Evolutionary conservation across 257 asterid genomes (phyloP), one percentile per base, ranked within the genome.

Genomic region (Paulownia fortunei): DNA sequence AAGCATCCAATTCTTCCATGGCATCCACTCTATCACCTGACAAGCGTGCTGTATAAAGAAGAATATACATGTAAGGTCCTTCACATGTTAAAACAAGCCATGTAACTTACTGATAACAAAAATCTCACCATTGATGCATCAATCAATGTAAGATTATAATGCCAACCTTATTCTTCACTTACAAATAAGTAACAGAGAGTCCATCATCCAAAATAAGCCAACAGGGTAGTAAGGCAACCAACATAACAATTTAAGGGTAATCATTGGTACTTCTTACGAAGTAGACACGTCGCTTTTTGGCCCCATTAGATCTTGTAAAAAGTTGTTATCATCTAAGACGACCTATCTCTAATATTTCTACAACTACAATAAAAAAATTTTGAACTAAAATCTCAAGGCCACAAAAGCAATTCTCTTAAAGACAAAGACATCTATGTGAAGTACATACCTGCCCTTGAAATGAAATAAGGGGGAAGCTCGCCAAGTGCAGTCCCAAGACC

Each of bases 401-500:
- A 18, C 47, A 63, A 27, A 37, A 60, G 39, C 26, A 10, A 18
- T 47, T 42, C 5, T 23, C 34, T 58, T 16, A 26, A n/a, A 13
- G 11, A 41, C 21, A 18, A 42, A 15, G 39, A 84, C 32, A 80
- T 56, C 66, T 0, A 52, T 2, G 19, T 23, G 12, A 67, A 54
- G 9, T 69, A 82, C 82, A 55, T 80, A 94, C 98, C 98, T 74
- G 98, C 97, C 87, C 98, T 86, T 74, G 98, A 94, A 81, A 94
- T 92, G 75, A 94, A 94, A 84, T 94, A 94, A 12, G 98, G 98
- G 64, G 98, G 98, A 52, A 94, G 98, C 81, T 94, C 98, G 34
- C 98, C 98, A 37, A 94, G 97, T 15, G 98, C 98, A 27, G 98
- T 94, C 51, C 98, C 98, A 37, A 92, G 80, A 72, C 98, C 98